Evolutionary conservation across 192 early-diverging fungal species (phyloP), one percentile per base, ranked within the genome.

Genomic region (Backusella australiensis): DNA sequence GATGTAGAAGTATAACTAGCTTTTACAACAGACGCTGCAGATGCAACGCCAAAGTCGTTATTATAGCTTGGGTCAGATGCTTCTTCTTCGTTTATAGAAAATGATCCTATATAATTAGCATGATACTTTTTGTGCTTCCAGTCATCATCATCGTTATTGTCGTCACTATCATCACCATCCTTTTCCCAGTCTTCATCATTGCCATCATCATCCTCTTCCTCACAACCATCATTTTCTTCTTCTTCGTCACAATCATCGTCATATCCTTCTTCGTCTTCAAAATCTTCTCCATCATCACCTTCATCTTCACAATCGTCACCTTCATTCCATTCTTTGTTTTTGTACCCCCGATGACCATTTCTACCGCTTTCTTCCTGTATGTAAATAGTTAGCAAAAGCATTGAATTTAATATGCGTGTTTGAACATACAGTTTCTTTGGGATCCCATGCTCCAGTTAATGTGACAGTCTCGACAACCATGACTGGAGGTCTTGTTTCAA

Each of bases 401-500:
- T 23, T 4, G 7, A 56, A 6, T 21, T 21, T 56, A 56, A 56
- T 7, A 56, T 26, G 23, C 2, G 23, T 56, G 21, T 56, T 56
- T 56, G 19, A 56, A 23, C 53, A 8, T 56, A 56, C 53, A 26
- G n/a, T 21, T 56, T 56, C 21, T 23, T 56, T 23, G n/a, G 53
- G n/a, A 9, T 5, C 21, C n/a, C 8, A 71, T 42, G 42, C 35
- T 15, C 46, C 52, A 41, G 75, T 70, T 49, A 36, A 35, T 52
- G 75, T 76, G 19, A 76, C 44, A 38, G 75, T 76, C 15, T 38
- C 23, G 34, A 32, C 1, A 19, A 67, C 67, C 34, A 76, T 29
- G 56, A 76, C 68, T 70, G 75, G 75, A 42, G 75, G 75, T 53
- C 32, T 56, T 11, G 75, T 69, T 19, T 76, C 67, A 32, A 69